Percentiles rank a stretch among this genome's conserved stretches.
phyloP scores from a whole-genome alignment of 2,329 filamentous ascomycete species.

The Trichoderma sp. region DNA sequence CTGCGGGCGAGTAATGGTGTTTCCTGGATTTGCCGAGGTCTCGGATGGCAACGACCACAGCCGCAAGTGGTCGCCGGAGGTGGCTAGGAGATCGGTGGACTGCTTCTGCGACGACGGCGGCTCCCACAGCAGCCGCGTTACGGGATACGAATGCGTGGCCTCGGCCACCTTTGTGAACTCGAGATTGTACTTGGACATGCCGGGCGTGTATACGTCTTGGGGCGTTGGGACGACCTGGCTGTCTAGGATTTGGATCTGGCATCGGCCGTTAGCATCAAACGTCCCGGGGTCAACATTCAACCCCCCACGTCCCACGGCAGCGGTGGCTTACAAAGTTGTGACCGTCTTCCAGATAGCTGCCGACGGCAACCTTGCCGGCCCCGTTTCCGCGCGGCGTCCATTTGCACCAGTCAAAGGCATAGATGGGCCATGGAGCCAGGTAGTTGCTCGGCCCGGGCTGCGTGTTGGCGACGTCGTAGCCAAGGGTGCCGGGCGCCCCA shows the following conservation, averaged over 20 bases:
- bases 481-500: constrained; percentile 57
- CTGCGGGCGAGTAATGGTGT: constrained; percentile 62
- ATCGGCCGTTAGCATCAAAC: background rate
- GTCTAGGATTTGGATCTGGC: constrained; percentile 93
- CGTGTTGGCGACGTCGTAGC: constrained; percentile 64
- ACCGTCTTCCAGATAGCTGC: constrained; percentile 94
- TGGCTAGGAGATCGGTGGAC: constrained; percentile 89
- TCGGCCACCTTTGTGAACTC: constrained; percentile 94
- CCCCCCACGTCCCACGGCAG: background rate
- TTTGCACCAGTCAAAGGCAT: constrained; percentile 99
- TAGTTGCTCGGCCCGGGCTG: constrained; percentile 83
- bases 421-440: constrained; percentile 88
- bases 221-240: constrained; percentile 72
- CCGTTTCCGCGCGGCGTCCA: constrained; percentile 80
- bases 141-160: constrained; percentile 95
- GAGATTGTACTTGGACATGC: constrained; percentile 69
- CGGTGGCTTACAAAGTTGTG: constrained; percentile 80
- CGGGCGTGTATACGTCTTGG: constrained; percentile 65
- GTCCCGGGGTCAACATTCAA: background rate
- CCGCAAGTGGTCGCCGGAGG: constrained; percentile 88
- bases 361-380: constrained; percentile 88
- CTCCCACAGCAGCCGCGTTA: constrained; percentile 93
- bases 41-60: constrained; percentile 87
- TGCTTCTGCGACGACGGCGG: constrained; percentile 93
- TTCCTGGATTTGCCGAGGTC: constrained; percentile 53